phyloP scores from a whole-genome alignment of 805 yeast species.

The Wickerhamomyces silvicola region DNA sequence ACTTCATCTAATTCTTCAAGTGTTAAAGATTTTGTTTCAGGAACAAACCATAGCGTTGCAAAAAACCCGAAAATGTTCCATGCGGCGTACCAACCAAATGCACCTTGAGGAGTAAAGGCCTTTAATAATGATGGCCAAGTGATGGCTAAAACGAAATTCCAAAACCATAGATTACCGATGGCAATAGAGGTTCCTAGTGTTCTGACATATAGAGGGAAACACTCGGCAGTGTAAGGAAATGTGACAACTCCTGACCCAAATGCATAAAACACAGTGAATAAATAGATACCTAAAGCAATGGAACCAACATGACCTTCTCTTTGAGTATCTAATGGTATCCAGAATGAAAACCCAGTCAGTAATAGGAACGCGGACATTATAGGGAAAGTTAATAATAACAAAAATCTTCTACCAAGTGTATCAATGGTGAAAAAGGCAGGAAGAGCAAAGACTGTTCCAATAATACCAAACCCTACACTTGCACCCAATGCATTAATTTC shows the following conservation, averaged over 20 bases:
- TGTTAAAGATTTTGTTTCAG: conserved; percentile 67
- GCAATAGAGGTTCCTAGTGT: conserved; percentile 74
- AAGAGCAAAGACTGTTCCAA: conserved; percentile 38
- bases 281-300: conserved; percentile 39
- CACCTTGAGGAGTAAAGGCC: conserved; percentile 42
- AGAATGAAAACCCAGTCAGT: conserved; percentile 59
- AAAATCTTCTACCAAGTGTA: conserved; percentile 42
- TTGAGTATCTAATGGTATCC: conserved; percentile 40
- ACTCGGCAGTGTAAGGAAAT: conserved; percentile 51
- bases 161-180: conserved; percentile 47
- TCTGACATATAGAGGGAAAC: conserved; percentile 65
- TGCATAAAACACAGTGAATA: conserved; percentile 42
- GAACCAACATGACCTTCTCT: conserved; percentile 40
- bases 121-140: conserved; percentile 44
- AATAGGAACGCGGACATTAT: conserved; percentile 51
- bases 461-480: conserved; percentile 43
- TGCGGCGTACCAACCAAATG: conserved; percentile 46
- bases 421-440: conserved; percentile 48
- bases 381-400: conserved; percentile 54
- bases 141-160: conserved; percentile 44
- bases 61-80: conserved; percentile 44
- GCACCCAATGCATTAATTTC: conserved; percentile 40
- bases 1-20: conserved; percentile 75
- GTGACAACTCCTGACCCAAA: conserved; percentile 51
- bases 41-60: conserved; percentile 36